A percentile compares a stretch with the other conserved stretches of the same genome.
Conservation (phyloP, 2,329 filamentous ascomycete genomes). For the Sclerotinia sclerotiorum region DNA sequence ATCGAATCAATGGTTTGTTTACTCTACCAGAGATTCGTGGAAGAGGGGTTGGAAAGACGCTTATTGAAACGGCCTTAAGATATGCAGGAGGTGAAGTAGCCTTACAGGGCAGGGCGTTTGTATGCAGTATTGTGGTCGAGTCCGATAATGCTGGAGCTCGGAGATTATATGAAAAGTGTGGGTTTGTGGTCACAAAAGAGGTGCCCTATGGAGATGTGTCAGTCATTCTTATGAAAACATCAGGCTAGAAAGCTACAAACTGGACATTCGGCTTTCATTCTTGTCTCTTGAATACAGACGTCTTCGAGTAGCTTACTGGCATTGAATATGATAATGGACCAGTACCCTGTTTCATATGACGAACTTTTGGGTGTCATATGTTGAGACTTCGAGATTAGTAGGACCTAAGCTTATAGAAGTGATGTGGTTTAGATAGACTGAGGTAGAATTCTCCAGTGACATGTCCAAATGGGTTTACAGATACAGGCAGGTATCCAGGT, state of each 20-base stretch:
- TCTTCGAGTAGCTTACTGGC: not conserved
- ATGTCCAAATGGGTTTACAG: no score
- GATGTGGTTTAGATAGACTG: no score
- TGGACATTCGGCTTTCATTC: not conserved
- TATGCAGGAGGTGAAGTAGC: conserved; percentile 36
- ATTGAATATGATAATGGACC: not conserved
- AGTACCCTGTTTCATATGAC: no score
- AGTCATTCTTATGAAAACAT: conserved; percentile 29
- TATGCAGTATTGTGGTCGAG: conserved; percentile 42
- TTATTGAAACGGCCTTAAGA: conserved; percentile 39
- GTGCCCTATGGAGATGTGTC: conserved; percentile 23
- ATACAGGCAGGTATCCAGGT: no score
- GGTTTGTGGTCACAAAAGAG: conserved; percentile 38
- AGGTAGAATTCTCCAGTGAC: no score
- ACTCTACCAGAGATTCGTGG: conserved; percentile 43
- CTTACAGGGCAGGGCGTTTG: conserved; percentile 31
- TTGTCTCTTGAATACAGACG: not conserved
- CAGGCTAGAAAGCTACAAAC: not conserved
- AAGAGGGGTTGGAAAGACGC: conserved; percentile 41
- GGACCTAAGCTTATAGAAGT: not conserved
- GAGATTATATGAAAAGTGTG: conserved; percentile 42
- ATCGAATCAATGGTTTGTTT: conserved; percentile 44
- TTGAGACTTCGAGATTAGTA: not conserved
- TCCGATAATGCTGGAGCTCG: conserved; percentile 40
- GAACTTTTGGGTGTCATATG: not conserved